A percentile compares a stretch with the other conserved stretches of the same genome.
phyloP scores from a whole-genome alignment of 176 grass and related monocot species.

The Eleusine coracana region DNA sequence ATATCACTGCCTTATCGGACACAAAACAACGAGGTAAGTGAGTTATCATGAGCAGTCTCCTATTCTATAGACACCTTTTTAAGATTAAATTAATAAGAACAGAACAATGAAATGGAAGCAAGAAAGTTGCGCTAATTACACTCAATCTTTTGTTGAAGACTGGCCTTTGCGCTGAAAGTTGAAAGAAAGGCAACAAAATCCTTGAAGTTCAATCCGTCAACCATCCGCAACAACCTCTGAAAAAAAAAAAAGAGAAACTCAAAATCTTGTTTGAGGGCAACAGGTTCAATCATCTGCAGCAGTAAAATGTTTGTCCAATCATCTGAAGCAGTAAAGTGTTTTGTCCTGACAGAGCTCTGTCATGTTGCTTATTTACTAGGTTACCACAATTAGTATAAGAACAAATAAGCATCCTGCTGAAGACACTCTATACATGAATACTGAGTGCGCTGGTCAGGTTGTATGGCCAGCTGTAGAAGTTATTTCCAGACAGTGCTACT shows the following conservation, averaged over 20 bases:
- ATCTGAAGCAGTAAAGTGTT: background rate
- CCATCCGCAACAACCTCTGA: constrained; percentile 79
- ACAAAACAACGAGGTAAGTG: constrained; percentile 14
- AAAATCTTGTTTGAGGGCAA: background rate
- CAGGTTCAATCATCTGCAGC: background rate
- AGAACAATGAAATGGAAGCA: constrained; percentile 11
- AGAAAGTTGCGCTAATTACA: constrained; percentile 35
- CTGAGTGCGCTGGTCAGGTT: background rate
- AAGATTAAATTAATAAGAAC: background rate
- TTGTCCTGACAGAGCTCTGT: background rate
- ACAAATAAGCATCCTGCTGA: background rate
- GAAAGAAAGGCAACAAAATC: constrained; percentile 84
- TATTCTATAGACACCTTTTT: constrained; percentile 2
- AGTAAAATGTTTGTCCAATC: background rate
- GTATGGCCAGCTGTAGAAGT: background rate
- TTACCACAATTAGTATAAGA: background rate
- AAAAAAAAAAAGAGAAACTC: background rate
- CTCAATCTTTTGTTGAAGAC: constrained; percentile 57
- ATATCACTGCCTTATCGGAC: constrained; percentile 61
- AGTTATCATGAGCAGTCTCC: background rate
- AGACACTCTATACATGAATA: too few relatives aligned
- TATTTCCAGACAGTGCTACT: background rate
- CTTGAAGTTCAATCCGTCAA: constrained; percentile 87
- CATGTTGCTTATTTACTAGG: background rate
- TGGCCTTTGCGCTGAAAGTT: constrained; percentile 62